These are phyloP conservation scores for Phytophthora ohioensis DNA, from an alignment of 352 stramenopile genomes.

Conservation along the genomic window DNA sequence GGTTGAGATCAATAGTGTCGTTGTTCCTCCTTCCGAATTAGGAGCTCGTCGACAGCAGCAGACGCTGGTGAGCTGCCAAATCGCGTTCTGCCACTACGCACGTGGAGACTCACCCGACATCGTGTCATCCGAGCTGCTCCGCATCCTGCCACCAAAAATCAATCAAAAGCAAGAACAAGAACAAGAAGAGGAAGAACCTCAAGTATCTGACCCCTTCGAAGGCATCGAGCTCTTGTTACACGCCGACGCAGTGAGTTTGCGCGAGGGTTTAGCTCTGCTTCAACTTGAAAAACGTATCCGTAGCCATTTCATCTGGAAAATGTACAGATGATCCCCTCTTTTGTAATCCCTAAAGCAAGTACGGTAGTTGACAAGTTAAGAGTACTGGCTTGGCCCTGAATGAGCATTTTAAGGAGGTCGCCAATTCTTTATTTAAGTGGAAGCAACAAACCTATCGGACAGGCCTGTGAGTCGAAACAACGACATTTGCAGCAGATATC, in stretches of 20 bases:
- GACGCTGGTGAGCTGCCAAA: slow-evolving; percentile 40
- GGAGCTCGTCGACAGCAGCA: slow-evolving; percentile 23
- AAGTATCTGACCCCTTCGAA: slow-evolving; percentile 6
- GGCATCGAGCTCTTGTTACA: slow-evolving; percentile 32
- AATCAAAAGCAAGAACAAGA: not conserved
- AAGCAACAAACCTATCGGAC: no score
- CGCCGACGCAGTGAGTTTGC: slow-evolving; percentile 28
- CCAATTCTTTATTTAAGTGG: no score
- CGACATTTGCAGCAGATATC: no score
- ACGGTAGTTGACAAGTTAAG: no score
- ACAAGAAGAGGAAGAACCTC: slow-evolving; percentile 1
- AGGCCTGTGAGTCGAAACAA: no score
- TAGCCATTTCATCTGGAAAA: not conserved
- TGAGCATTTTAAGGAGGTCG: no score
- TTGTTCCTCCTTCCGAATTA: not conserved
- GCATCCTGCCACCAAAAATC: not conserved
- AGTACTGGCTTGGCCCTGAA: no score
- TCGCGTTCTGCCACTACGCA: slow-evolving; percentile 43
- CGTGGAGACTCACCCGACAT: slow-evolving; percentile 20
- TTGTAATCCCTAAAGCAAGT: not conserved
- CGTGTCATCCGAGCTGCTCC: slow-evolving; percentile 24
- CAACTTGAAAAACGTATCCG: slow-evolving; percentile 18
- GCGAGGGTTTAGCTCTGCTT: slow-evolving; percentile 22
- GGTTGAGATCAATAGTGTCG: slow-evolving; percentile 1
- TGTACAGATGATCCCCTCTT: not conserved